A percentile compares a stretch with the other conserved stretches of the same genome.
phyloP scores from a whole-genome alignment of 108 stramenopile genomes.

The Nannochloropsis oceanica region DNA sequence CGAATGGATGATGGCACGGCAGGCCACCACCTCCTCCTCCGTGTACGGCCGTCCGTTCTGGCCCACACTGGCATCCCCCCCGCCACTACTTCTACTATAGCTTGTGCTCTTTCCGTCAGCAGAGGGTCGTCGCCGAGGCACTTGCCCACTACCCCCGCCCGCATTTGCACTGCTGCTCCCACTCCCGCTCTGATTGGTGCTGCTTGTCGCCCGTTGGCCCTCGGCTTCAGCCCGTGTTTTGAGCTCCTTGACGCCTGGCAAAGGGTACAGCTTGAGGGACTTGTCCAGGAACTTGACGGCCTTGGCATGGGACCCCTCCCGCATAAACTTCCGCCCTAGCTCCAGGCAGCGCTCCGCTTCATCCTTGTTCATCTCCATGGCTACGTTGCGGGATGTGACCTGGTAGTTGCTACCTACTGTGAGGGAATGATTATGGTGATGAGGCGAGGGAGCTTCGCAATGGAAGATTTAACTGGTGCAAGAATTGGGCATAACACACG shows the following conservation, averaged over 20 bases:
- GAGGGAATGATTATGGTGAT: no score
- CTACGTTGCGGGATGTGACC: background rate
- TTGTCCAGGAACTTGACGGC: constrained; percentile 76
- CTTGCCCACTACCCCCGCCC: background rate
- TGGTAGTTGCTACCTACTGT: no score
- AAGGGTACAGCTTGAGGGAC: constrained; percentile 59
- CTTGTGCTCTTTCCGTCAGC: background rate
- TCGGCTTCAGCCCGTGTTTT: background rate
- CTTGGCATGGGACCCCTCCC: constrained; percentile 40
- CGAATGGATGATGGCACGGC: background rate
- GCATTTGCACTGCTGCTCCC: background rate
- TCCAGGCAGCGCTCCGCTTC: constrained; percentile 32
- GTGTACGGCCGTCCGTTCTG: background rate
- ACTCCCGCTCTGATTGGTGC: background rate
- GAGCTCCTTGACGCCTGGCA: constrained; percentile 72
- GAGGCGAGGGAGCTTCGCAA: no score
- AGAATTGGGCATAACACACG: no score
- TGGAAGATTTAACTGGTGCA: no score
- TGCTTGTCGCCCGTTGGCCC: background rate
- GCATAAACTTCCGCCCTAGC: constrained; percentile 10
- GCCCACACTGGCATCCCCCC: background rate
- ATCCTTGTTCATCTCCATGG: constrained; percentile 13
- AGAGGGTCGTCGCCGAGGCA: background rate
- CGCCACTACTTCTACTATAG: background rate
- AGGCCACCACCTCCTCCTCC: background rate